phyloP scores from a whole-genome alignment of 2,329 filamentous ascomycete genomes.

The Tolypocladium amazonense region DNA sequence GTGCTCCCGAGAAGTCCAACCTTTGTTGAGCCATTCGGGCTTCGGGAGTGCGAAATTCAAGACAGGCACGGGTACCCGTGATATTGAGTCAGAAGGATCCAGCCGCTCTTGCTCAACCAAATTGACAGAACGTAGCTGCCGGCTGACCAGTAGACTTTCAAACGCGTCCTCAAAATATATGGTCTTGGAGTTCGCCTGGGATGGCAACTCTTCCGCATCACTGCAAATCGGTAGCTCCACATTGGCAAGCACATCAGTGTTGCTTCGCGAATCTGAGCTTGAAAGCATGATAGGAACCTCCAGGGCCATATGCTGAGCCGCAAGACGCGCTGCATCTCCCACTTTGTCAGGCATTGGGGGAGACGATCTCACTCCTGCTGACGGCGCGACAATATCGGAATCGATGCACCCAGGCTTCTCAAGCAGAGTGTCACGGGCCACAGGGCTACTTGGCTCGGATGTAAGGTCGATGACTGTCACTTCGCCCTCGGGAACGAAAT shows the following conservation, averaged over 20 bases:
- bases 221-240: background rate
- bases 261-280: constrained; percentile 4
- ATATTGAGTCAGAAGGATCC: constrained; percentile 11
- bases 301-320: constrained; percentile 5
- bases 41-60: constrained; percentile 14
- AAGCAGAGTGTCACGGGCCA: background rate
- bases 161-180: constrained; percentile 14
- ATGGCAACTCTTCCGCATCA: background rate
- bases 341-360: background rate
- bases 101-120: constrained; percentile 17
- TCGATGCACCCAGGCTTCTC: constrained; percentile 7
- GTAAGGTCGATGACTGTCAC: constrained; percentile 15
- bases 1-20: constrained; percentile 11
- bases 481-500: constrained; percentile 10
- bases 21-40: constrained; percentile 11
- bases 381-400: constrained; percentile 8
- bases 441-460: constrained; percentile 19
- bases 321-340: background rate
- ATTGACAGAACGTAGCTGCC: constrained; percentile 3
- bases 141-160: constrained; percentile 8
- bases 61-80: constrained; percentile 17
- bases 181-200: background rate
- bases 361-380: constrained; percentile 7
- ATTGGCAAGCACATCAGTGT: background rate
- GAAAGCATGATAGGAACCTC: constrained; percentile 13